Percentiles rank a stretch among this genome's conserved stretches.
Conservation (phyloP, 78 protist genomes). For the Dictyostelium brefeldianum region DNA sequence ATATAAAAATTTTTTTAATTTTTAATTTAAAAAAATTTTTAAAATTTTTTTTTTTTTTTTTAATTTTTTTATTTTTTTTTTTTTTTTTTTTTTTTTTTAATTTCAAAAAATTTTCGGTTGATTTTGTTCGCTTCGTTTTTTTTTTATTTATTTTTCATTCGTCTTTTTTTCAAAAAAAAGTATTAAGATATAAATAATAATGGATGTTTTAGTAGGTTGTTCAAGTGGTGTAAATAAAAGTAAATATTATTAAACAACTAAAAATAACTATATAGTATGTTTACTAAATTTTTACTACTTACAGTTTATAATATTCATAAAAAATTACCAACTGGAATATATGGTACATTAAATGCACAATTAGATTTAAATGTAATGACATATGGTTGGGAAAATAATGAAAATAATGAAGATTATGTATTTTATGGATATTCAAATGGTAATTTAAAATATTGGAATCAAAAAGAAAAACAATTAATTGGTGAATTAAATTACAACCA, state of each 20-base stretch:
- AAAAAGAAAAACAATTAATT: conserved; percentile 21
- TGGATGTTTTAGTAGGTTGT: conserved; percentile 42
- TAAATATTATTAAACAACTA: not conserved
- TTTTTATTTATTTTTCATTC: no score
- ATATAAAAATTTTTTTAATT: no score
- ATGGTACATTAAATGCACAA: conserved; percentile 1
- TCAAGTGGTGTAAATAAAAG: conserved; percentile 36
- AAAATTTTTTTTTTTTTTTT: no score
- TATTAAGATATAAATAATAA: not conserved
- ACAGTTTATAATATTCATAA: conserved; percentile 50
- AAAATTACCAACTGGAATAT: conserved; percentile 12
- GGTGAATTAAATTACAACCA: not conserved
- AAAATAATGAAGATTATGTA: conserved; percentile 27
- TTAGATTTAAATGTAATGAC: conserved; percentile 28
- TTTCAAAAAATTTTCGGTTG: no score
- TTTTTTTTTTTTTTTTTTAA: no score
- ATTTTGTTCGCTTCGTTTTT: no score
- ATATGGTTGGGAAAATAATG: conserved; percentile 47
- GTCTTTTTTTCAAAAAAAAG: not conserved
- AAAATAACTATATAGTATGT: not conserved
- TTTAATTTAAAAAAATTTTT: no score
- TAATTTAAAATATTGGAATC: conserved; percentile 15
- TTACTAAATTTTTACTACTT: no score
- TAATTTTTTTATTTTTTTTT: no score
- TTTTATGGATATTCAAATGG: conserved; percentile 31